These are phyloP conservation scores for Cochlearia excelsa DNA, from an alignment of 345 rosid genomes.

Conservation along the genomic window DNA sequence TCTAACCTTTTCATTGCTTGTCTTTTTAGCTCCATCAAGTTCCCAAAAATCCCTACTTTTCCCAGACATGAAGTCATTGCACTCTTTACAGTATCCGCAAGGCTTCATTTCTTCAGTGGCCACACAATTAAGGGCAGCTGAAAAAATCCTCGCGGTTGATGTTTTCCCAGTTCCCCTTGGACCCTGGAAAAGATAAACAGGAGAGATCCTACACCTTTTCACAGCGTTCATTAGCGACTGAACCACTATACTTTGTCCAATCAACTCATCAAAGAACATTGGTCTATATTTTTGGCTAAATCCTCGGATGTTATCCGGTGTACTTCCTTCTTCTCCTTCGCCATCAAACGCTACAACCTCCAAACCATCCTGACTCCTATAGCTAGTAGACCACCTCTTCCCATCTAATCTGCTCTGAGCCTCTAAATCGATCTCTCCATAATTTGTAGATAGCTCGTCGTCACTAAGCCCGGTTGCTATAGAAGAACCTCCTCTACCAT, in stretches of 20 bases:
- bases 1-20: conserved; percentile 60
- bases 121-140: conserved; percentile 79
- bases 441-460: conserved; percentile 90
- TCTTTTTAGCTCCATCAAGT: conserved; percentile 73
- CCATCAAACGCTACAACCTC: conserved; percentile 57
- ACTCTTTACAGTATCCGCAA: conserved; percentile 78
- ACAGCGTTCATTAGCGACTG: conserved; percentile 76
- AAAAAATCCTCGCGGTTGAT: conserved; percentile 81
- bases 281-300: conserved; percentile 91
- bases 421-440: conserved; percentile 90
- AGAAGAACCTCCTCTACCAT: conserved; percentile 75
- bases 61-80: conserved; percentile 72
- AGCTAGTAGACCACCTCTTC: conserved; percentile 88
- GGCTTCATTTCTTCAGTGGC: conserved; percentile 71
- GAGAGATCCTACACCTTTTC: conserved; percentile 75
- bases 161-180: conserved; percentile 96
- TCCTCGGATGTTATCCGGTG: conserved; percentile 59
- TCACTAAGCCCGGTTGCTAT: conserved; percentile 68
- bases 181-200: conserved; percentile 93
- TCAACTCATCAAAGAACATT: conserved; percentile 70
- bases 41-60: conserved; percentile 64
- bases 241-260: conserved; percentile 89
- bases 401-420: conserved; percentile 98
- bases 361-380: conserved; percentile 81
- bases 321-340: conserved; percentile 66